These are phyloP conservation scores for Spiromastix sp. DNA, from an alignment of 2,329 filamentous ascomycete species.

Conservation along the genomic window DNA sequence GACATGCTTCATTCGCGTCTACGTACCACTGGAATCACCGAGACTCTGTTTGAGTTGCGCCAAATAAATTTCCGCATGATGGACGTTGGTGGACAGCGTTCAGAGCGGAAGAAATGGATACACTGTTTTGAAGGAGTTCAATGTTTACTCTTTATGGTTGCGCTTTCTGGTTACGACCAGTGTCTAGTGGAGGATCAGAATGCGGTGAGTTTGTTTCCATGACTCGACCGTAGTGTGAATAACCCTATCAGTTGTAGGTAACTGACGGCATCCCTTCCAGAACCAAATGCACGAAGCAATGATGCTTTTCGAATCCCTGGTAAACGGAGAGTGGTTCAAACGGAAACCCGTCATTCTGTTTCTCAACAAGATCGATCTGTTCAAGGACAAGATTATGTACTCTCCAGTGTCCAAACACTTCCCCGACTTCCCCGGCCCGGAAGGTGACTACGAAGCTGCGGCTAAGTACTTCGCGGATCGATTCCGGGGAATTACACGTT, in stretches of 20 bases:
- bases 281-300: conserved; percentile 88
- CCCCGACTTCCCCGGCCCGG: conserved; percentile 64
- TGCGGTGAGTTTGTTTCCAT: conserved; percentile 62
- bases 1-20: conserved; percentile 85
- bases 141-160: conserved; percentile 83
- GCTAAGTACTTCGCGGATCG: conserved; percentile 76
- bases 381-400: conserved; percentile 62
- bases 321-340: conserved; percentile 78
- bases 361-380: conserved; percentile 80
- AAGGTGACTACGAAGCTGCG: conserved; percentile 61
- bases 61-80: conserved; percentile 95
- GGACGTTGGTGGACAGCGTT: conserved; percentile 83
- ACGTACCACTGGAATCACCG: conserved; percentile 89
- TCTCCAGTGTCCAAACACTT: conserved; percentile 67
- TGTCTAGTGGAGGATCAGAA: conserved; percentile 94
- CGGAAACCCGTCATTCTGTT: conserved; percentile 74
- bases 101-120: conserved; percentile 95
- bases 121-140: conserved; percentile 94
- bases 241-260: too few species aligned
- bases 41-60: conserved; percentile 86
- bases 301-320: conserved; percentile 78
- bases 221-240: too few species aligned
- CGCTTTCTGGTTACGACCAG: conserved; percentile 93
- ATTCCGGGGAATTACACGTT: conserved; percentile 64
- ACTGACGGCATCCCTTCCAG: conserved; percentile 32